These are phyloP conservation scores for Luzula sylvatica DNA, from an alignment of 176 grass and related monocot genomes.

Conservation along the genomic window DNA sequence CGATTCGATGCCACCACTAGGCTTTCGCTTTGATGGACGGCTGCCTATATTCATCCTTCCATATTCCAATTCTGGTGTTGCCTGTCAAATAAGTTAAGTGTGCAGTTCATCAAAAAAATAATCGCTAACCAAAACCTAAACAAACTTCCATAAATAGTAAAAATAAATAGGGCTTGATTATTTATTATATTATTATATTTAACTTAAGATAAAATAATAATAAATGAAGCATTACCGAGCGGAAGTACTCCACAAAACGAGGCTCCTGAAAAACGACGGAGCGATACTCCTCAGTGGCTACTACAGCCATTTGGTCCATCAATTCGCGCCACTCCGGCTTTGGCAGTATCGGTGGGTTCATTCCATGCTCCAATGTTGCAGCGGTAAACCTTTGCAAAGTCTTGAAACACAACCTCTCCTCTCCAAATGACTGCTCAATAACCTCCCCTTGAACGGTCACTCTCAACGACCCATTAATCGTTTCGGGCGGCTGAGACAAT, in stretches of 20 bases:
- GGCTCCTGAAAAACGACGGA: conserved; percentile 52
- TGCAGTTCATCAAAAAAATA: not conserved
- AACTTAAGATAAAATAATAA: not conserved
- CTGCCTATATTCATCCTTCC: conserved; percentile 91
- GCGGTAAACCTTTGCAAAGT: conserved; percentile 75
- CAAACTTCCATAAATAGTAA: not conserved
- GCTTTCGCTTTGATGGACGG: conserved; percentile 67
- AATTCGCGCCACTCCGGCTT: conserved; percentile 71
- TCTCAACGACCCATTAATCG: conserved; percentile 64
- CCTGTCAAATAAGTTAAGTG: conserved; percentile 20
- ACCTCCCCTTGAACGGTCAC: conserved; percentile 91
- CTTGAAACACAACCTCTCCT: conserved; percentile 71
- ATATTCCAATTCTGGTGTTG: conserved; percentile 68
- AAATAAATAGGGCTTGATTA: not conserved
- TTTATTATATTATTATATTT: not conserved
- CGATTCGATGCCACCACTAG: conserved; percentile 54
- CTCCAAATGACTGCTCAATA: conserved; percentile 71
- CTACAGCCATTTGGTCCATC: conserved; percentile 69
- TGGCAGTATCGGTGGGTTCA: conserved; percentile 57
- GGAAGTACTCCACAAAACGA: conserved; percentile 78
- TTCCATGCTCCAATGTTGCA: conserved; percentile 84
- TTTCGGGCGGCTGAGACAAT: conserved; percentile 82
- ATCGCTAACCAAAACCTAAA: not conserved
- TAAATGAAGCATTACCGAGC: conserved; percentile 34
- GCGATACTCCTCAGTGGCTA: conserved; percentile 63